phyloP scores from a whole-genome alignment of 352 stramenopile genomes.

The Pythium biforme region DNA sequence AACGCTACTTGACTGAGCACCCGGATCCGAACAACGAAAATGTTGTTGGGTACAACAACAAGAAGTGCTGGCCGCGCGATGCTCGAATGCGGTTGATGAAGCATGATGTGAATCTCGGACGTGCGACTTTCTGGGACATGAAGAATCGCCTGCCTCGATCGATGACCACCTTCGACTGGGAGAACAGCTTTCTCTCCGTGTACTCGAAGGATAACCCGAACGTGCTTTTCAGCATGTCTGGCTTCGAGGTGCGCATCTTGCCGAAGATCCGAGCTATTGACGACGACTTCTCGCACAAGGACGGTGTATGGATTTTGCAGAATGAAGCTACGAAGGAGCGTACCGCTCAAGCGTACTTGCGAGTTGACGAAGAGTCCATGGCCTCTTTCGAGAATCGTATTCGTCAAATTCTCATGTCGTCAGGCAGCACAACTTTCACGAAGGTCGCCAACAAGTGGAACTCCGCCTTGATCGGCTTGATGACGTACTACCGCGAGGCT shows the following conservation, averaged over 20 bases:
- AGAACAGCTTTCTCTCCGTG: constrained; percentile 99
- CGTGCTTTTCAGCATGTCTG: constrained; percentile 99
- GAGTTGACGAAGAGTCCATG: constrained; percentile 94
- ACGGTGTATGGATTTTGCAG: constrained; percentile 99
- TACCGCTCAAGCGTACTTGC: constrained; percentile 97
- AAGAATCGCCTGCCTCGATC: constrained; percentile 98
- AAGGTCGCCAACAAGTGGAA: constrained; percentile 99
- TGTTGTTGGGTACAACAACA: constrained; percentile 99
- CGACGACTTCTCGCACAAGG: constrained; percentile 94
- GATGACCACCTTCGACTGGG: constrained; percentile 99
- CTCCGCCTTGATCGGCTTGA: constrained; percentile 94
- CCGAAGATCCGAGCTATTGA: constrained; percentile 90
- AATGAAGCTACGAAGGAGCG: constrained; percentile 99
- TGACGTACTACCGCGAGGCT: constrained; percentile 99
- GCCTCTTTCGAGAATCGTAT: constrained; percentile 99
- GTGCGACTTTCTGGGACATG: constrained; percentile 99
- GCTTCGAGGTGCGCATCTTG: constrained; percentile 97
- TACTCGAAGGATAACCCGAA: constrained; percentile 99
- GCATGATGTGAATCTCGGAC: constrained; percentile 99
- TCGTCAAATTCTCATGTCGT: constrained; percentile 99
- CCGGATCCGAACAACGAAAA: constrained; percentile 99
- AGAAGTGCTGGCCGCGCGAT: constrained; percentile 99
- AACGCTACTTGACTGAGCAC: constrained; percentile 99
- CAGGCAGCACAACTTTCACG: constrained; percentile 98
- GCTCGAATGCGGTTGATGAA: constrained; percentile 99